Evolutionary conservation across 108 stramenopile genomes (phyloP).

Genomic region (Discostella stelligeroides): DNA sequence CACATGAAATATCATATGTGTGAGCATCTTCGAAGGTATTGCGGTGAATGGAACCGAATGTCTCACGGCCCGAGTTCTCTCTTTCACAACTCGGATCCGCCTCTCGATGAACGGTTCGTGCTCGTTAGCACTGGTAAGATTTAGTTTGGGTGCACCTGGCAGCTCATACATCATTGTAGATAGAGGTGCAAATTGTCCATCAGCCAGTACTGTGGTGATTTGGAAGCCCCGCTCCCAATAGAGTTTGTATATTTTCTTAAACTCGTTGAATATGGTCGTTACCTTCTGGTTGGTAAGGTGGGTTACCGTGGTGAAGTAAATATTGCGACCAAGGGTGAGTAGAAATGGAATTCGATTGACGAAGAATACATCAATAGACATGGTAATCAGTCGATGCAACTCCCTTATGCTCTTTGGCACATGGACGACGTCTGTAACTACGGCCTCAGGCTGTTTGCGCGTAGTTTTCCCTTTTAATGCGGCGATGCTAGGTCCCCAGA

Average conservation of each 20-base stretch:
- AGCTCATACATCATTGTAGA: neutral
- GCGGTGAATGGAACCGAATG: conserved; percentile 6
- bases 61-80: too few species aligned
- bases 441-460: neutral
- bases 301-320: conserved; percentile 7
- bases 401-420: neutral
- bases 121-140: neutral
- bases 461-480: conserved; percentile 15
- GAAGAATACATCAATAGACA: too few species aligned
- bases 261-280: conserved; percentile 2
- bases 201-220: neutral
- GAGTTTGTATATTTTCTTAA: neutral
- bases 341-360: neutral
- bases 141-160: neutral
- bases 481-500: conserved; percentile 7
- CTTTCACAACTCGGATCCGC: too few species aligned
- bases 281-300: neutral
- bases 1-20: conserved; percentile 9
- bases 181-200: neutral
- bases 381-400: neutral
- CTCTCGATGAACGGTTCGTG: too few species aligned
- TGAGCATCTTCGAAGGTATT: too few species aligned
- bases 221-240: conserved; percentile 7
- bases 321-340: neutral
- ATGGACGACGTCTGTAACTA: neutral